Base-by-base conservation (phyloP, 805 yeast species). In the Yarrowia alimentaria region DNA sequence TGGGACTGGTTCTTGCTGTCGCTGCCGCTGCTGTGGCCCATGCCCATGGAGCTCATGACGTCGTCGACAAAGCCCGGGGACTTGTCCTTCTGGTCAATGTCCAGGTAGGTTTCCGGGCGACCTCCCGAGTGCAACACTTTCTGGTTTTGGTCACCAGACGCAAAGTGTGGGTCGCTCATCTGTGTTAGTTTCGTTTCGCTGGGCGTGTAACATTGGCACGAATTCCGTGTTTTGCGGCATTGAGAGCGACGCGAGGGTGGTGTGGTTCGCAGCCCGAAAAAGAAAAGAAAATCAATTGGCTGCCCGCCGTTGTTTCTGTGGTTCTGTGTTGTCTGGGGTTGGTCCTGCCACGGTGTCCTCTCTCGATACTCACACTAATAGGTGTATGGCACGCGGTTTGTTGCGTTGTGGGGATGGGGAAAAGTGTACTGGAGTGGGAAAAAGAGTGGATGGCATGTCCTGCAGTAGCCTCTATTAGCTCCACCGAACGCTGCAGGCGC, bases 151-250 rank as follows among this genome's bases (percentile, higher is more conserved):
- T 43, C 20, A 21, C 50, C 50, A 43, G 50, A 43, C 17, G 50
- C 50, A 31, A 43, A 43, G 50, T 43, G 50, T 22, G 16, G 50
- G 50, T 43, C 50, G 28, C 24, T 30, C 50, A 43, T 40, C 50
- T 43, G 17, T 12, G 37, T 30, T 43, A 42, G 49, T 22, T 6
- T 12, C 5, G 24, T 26, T 11, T 7, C 25, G 10, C 25, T 22
- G 25, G 25, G 25, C 25, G 10, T 22, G 10, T 22, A 22, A 7
- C 10, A 22, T 22, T 7, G 10, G 10, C 7, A 22, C 25, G 10
- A 22, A n/a, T n/a, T n/a, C n/a, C n/a, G n/a, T n/a, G n/a, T n/a
- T n/a, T n/a, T n/a, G n/a, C n/a, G n/a, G n/a, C n/a, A n/a, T n/a
- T n/a, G n/a, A n/a, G n/a, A n/a, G n/a, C n/a, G n/a, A n/a, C n/a